These are phyloP conservation scores for Plasmodium knowlesi DNA, from an alignment of 169 alveolate genomes.

Conservation along the genomic window DNA sequence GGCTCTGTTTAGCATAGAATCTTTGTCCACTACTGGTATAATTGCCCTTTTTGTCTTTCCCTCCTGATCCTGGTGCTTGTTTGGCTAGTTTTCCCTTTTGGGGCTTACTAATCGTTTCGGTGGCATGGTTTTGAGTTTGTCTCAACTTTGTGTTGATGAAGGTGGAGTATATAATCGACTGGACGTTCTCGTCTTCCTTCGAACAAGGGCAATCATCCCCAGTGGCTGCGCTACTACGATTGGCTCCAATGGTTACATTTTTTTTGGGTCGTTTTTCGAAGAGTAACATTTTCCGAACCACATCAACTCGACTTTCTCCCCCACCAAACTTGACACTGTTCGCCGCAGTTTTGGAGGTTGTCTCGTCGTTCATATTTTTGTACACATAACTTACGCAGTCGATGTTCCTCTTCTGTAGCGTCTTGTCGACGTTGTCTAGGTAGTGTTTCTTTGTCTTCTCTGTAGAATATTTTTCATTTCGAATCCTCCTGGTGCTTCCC, in stretches of 20 bases:
- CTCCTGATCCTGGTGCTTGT: background rate
- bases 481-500: background rate
- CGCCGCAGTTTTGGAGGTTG: background rate
- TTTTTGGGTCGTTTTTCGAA: slow-evolving; percentile 25
- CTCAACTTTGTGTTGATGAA: slow-evolving; percentile 33
- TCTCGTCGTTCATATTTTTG: slow-evolving; percentile 12
- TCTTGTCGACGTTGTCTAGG: slow-evolving; percentile 19
- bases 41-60: background rate
- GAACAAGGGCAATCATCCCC: background rate
- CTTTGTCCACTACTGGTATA: background rate
- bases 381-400: slow-evolving; percentile 45
- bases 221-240: background rate
- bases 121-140: background rate
- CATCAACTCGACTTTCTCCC: background rate
- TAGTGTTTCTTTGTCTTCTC: background rate
- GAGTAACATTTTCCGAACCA: background rate
- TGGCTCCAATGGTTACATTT: background rate
- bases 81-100: background rate
- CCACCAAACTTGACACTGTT: background rate
- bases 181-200: slow-evolving; percentile 6
- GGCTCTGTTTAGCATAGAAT: background rate
- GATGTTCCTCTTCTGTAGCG: slow-evolving; percentile 20
- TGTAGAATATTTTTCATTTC: background rate
- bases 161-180: slow-evolving; percentile 19
- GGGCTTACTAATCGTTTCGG: background rate